Base-by-base conservation (phyloP, 139 green algal genomes). In the Micromonas commoda region DNA sequence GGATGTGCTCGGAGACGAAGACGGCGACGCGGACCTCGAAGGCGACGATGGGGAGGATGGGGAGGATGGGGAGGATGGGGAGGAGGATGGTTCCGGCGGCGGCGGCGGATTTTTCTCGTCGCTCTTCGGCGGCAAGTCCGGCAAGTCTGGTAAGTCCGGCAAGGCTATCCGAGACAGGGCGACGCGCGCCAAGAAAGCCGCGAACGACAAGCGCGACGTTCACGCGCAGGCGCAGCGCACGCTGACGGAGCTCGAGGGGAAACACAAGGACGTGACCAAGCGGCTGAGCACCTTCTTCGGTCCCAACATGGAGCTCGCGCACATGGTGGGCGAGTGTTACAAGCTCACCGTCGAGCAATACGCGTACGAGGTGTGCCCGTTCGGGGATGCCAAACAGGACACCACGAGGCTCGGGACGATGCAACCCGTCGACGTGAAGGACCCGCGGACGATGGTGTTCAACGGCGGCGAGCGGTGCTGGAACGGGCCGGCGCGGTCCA, bases 281-380 rank as follows among this genome's bases (percentile, higher is more conserved):
- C 45, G 45, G 9, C 45, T 57, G 45, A 57, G 9, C 9, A 9
- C 9, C 45, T 57, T 57, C 45, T 23, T 57, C 53, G 90, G 85
- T 16, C 67, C 79, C 5, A 76, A 86, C 2, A 83, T 84, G 61
- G 84, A 77, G 1, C 89, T 85, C 77, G 64, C 74, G 2, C 54
- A 77, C 6, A 81, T 94, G 24, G 64, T 70, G 3, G 86, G 78
- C 76, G 74, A 77, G 38, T 94, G 90, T 80, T 81, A 89, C 60
- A 38, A 82, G 63, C 6, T 68, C 20, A 83, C 84, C 26, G 83
- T 88, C 45, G 87, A 92, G 29, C 91, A 93, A 82, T 94, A 92
- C 80, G 88, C 78, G 1, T 94, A 94, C 82, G 69, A 85, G 54
- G 77, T 93, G 3, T 96, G 92, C 84, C 86, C 88, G 64, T 97